A percentile compares a stretch with the other conserved stretches of the same genome.
phyloP scores from a whole-genome alignment of 306 rosid species.

The Cyclanthera cordifolia region DNA sequence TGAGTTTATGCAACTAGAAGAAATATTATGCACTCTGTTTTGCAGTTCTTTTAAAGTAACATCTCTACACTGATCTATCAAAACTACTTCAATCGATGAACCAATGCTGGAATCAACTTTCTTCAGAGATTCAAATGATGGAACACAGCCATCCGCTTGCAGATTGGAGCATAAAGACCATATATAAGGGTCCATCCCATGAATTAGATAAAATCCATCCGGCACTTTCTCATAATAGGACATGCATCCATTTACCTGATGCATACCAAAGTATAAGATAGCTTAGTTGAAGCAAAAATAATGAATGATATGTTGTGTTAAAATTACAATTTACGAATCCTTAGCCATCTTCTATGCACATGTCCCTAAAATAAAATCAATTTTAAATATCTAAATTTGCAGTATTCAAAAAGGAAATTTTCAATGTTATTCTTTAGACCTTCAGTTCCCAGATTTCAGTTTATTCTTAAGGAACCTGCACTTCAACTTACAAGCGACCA shows the following conservation, averaged over 20 bases:
- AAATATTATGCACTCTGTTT: constrained; percentile 46
- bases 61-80: constrained; percentile 68
- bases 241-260: constrained; percentile 90
- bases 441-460: neutral
- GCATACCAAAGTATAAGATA: neutral
- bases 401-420: neutral
- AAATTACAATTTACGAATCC: neutral
- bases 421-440: neutral
- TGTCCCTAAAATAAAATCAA: neutral
- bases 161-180: constrained; percentile 87
- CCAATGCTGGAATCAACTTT: constrained; percentile 44
- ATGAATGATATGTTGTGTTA: neutral
- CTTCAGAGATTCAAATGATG: constrained; percentile 63
- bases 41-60: constrained; percentile 72
- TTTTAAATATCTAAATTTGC: neutral
- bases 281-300: neutral
- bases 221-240: constrained; percentile 82
- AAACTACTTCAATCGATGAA: constrained; percentile 66
- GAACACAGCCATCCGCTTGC: constrained; percentile 79
- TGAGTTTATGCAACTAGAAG: constrained; percentile 53
- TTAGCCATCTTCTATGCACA: no score
- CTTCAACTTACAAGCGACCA: neutral
- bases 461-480: neutral
- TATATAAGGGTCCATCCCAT: constrained; percentile 82
- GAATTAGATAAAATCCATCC: constrained; percentile 80